Conservation (phyloP, 495 filamentous ascomycete species). For the Cudoniella acicularis region DNA sequence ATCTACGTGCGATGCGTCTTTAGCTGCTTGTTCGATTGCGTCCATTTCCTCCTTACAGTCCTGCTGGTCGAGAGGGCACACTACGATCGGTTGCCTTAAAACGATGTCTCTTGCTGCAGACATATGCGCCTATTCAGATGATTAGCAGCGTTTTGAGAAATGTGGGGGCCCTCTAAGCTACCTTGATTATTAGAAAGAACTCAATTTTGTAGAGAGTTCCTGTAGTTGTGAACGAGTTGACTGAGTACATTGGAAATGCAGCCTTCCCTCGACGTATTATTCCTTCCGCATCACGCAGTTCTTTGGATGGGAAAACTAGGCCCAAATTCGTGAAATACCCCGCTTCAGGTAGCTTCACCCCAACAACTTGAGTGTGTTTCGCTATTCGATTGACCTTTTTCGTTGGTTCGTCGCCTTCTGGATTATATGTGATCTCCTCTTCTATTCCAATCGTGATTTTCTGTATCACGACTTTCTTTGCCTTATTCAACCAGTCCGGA, state of each 20-base stretch:
- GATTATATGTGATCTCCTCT: slow-evolving; percentile 96
- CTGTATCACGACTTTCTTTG: slow-evolving; percentile 87
- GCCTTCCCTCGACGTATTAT: slow-evolving; percentile 80
- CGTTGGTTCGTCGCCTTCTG: slow-evolving; percentile 94
- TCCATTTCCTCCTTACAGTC: slow-evolving; percentile 98
- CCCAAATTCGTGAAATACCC: slow-evolving; percentile 91
- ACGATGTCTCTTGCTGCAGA: slow-evolving; percentile 87
- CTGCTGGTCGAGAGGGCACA: slow-evolving; percentile 92
- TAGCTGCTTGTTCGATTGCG: slow-evolving; percentile 90
- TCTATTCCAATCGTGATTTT: slow-evolving; percentile 93
- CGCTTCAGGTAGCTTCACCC: slow-evolving; percentile 76
- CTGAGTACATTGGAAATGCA: slow-evolving; percentile 83
- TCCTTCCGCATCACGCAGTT: slow-evolving; percentile 82
- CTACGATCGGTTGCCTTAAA: slow-evolving; percentile 89
- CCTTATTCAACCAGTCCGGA: slow-evolving; percentile 84
- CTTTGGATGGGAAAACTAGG: slow-evolving; percentile 86
- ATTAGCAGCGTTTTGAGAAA: slow-evolving; percentile 5
- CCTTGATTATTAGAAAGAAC: slow-evolving; percentile 92
- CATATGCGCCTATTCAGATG: slow-evolving; percentile 72
- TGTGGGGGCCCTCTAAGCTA: slow-evolving; percentile 35
- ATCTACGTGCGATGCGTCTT: slow-evolving; percentile 82
- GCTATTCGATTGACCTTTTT: slow-evolving; percentile 84
- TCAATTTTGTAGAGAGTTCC: slow-evolving; percentile 97
- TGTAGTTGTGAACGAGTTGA: slow-evolving; percentile 89
- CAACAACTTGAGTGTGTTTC: slow-evolving; percentile 76